A percentile compares a stretch with the other conserved stretches of the same genome.
These are phyloP conservation scores for Lathyrus oleraceus DNA, from an alignment of 306 rosid species.

Conservation along the genomic window DNA sequence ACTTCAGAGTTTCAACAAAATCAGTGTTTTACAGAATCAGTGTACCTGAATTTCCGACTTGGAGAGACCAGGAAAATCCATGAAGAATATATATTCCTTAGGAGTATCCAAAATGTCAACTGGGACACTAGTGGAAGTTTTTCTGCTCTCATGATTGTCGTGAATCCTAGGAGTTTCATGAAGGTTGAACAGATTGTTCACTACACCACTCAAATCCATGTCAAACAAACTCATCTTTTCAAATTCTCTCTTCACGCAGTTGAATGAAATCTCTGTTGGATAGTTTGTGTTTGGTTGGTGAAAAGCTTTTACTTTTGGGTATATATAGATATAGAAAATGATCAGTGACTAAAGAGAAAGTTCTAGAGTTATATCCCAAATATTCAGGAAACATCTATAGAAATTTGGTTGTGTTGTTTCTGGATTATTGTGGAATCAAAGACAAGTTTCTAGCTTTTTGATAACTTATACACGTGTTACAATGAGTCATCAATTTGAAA, in stretches of 20 bases:
- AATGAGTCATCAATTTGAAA: background rate
- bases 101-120: slow-evolving; percentile 64
- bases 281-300: background rate
- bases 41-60: slow-evolving; percentile 70
- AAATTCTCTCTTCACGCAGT: background rate
- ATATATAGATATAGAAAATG: background rate
- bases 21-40: background rate
- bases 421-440: slow-evolving; percentile 22
- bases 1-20: too few species aligned
- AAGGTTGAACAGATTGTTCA: slow-evolving; percentile 45
- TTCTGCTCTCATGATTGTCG: slow-evolving; percentile 37
- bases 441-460: background rate
- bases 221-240: slow-evolving; percentile 45
- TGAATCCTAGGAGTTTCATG: slow-evolving; percentile 44
- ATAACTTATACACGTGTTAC: slow-evolving; percentile 25
- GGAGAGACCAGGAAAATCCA: slow-evolving; percentile 78
- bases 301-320: background rate
- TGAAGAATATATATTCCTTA: slow-evolving; percentile 50
- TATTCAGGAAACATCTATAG: slow-evolving; percentile 42
- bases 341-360: slow-evolving; percentile 33
- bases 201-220: slow-evolving; percentile 43
- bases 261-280: background rate
- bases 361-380: slow-evolving; percentile 40
- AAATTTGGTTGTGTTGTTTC: background rate
- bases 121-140: slow-evolving; percentile 39